Percentiles rank a stretch among this genome's conserved stretches.
Conservation (phyloP, 1,284 basidiomycete species). For the Moesziomyces parantarcticus region DNA sequence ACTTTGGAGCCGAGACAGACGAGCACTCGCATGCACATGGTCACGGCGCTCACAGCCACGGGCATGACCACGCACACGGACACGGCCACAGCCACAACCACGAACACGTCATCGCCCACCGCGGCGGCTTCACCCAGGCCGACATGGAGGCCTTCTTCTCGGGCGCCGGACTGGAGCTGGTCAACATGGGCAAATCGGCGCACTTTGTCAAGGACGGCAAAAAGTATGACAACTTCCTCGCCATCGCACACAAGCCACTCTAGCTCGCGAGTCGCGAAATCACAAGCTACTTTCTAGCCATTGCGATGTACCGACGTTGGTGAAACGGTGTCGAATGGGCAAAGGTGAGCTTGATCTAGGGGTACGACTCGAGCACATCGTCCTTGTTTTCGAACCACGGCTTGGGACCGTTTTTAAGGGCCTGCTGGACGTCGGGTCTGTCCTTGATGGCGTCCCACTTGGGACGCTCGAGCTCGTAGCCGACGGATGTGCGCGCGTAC, state of each 20-base stretch:
- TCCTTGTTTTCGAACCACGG: constrained; percentile 42
- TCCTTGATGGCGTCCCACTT: constrained; percentile 47
- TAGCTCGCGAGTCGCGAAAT: constrained; percentile 2
- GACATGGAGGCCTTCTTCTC: constrained; percentile 41
- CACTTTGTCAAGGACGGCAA: constrained; percentile 37
- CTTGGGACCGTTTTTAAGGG: constrained; percentile 29
- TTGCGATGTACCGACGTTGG: neutral
- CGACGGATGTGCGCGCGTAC: constrained; percentile 38
- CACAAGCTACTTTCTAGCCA: too few relatives aligned
- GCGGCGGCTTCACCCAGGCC: constrained; percentile 30
- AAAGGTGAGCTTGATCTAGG: constrained; percentile 5
- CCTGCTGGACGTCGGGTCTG: constrained; percentile 33
- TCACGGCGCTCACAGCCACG: constrained; percentile 4
- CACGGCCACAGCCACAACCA: constrained; percentile 15
- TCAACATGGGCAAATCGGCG: constrained; percentile 36
- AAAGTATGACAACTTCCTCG: constrained; percentile 37
- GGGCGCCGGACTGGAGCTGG: constrained; percentile 30
- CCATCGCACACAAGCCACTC: constrained; percentile 29
- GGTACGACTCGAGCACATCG: constrained; percentile 31
- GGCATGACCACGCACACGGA: constrained; percentile 12
- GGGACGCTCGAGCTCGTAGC: constrained; percentile 52
- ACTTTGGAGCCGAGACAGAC: constrained; percentile 8
- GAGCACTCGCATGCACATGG: constrained; percentile 8
- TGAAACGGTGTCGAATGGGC: neutral
- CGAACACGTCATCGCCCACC: constrained; percentile 43